These are phyloP conservation scores for Sedum album DNA, from an alignment of 164 flowering plant genomes.

Conservation along the genomic window DNA sequence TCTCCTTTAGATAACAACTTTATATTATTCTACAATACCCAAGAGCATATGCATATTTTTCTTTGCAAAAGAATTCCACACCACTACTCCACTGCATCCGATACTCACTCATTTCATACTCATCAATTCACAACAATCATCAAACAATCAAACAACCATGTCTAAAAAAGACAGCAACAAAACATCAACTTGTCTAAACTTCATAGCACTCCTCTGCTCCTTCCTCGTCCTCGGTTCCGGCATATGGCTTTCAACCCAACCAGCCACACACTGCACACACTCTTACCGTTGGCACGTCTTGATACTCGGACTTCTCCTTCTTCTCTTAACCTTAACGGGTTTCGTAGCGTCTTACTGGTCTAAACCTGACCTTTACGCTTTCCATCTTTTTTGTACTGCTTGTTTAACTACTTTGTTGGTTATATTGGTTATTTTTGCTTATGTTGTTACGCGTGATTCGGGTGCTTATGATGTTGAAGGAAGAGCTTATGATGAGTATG, in stretches of 20 bases:
- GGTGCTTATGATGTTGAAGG: conserved; percentile 57
- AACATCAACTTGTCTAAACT: conserved; percentile 59
- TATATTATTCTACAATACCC: neutral
- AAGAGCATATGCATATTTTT: neutral
- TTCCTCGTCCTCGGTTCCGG: conserved; percentile 74
- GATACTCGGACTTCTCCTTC: conserved; percentile 58
- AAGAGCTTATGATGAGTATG: conserved; percentile 53
- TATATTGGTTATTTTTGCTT: conserved; percentile 56
- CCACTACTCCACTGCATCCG: neutral
- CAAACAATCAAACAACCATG: neutral
- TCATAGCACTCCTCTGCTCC: conserved; percentile 72
- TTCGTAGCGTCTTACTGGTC: conserved; percentile 83
- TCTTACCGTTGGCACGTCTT: conserved; percentile 72
- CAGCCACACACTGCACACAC: conserved; percentile 72
- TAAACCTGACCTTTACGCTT: conserved; percentile 49
- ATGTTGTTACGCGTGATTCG: conserved; percentile 59
- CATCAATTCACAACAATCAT: neutral
- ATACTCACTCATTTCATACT: neutral
- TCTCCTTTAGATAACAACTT: neutral
- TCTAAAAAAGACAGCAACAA: conserved; percentile 55
- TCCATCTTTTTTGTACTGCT: conserved; percentile 73
- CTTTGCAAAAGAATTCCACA: neutral
- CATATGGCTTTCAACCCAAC: conserved; percentile 74
- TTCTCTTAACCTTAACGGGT: conserved; percentile 69
- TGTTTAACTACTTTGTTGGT: conserved; percentile 53